Evolutionary conservation across 139 green algal genomes (phyloP), one percentile per base, ranked within the genome.

Genomic region (Picochlorum sp.): DNA sequence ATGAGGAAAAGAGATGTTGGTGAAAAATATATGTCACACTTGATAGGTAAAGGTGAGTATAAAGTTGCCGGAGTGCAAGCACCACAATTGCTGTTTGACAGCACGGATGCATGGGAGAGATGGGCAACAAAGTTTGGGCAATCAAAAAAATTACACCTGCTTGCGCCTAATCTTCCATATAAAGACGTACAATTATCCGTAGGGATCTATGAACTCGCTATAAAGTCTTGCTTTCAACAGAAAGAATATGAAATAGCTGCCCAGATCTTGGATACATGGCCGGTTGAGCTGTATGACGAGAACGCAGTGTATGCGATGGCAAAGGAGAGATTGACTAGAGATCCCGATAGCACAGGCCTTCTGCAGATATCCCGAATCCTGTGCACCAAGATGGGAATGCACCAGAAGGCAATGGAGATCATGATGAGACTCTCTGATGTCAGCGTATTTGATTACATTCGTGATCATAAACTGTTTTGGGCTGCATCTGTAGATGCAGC

Each of bases 191-290:
- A 31, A 44, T 76, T 93, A 52, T 76, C 75, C n/a, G n/a, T 21
- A 14, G 60, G 72, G 2, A 78, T 74, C 5, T 97, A 97, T 65
- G 86, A 96, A 60, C 81, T 95, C 70, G 80, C 86, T 28, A 82
- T 96, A 30, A 63, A 76, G 30, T 73, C 81, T 31, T 78, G 85
- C 67, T 51, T 65, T 28, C 44, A 51, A 57, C 58, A 28, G n/a
- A 21, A 55, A 20, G 6, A 55, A 21, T 55, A 55, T 24, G n/a
- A 55, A 24, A 18, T 41, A 41, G 7, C 34, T 41, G 34, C 34
- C 8, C 34, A 41, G 34, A 41, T 41, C 8, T 41, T 41, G 7
- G 34, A 41, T 41, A 41, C 34, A 41, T 55, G 47, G 47, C 47
- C 47, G 47, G 47, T 21, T 10, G 18, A 8, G n/a, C 7, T 55